phyloP scores from a whole-genome alignment of 495 filamentous ascomycete genomes.

The Penicillium goetzii region DNA sequence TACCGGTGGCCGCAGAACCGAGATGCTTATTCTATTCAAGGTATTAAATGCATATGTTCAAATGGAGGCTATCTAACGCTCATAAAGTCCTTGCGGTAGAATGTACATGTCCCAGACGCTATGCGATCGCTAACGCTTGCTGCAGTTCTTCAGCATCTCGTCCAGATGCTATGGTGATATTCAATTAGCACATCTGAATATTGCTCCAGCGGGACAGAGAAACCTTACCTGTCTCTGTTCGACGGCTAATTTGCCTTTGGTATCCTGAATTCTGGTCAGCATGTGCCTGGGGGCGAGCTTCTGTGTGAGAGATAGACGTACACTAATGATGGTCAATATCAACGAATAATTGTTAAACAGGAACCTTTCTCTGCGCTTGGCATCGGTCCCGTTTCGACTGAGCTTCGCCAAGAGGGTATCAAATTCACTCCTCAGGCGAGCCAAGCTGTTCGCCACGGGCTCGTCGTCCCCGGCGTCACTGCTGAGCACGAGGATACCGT shows the following conservation, averaged over 20 bases:
- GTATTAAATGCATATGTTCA: conserved; percentile 15
- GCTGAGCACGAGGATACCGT: conserved; percentile 80
- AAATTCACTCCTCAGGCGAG: conserved; percentile 73
- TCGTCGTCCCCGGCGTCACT: conserved; percentile 91
- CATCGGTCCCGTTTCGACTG: conserved; percentile 69
- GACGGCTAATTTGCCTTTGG: conserved; percentile 73
- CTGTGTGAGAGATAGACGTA: conserved; percentile 32
- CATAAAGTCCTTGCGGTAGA: conserved; percentile 5
- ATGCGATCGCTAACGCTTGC: conserved; percentile 37
- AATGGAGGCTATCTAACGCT: conserved; percentile 6
- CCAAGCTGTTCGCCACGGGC: conserved; percentile 79
- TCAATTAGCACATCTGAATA: background rate
- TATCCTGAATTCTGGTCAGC: conserved; percentile 55
- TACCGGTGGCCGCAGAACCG: background rate
- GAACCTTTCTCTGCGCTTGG: conserved; percentile 82
- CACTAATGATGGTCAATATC: conserved; percentile 85
- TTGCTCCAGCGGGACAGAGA: background rate
- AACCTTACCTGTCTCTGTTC: conserved; percentile 65
- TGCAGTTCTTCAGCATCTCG: conserved; percentile 49
- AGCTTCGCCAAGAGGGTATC: conserved; percentile 75
- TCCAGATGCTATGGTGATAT: conserved; percentile 43
- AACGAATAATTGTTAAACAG: conserved; percentile 93
- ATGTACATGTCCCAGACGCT: conserved; percentile 17
- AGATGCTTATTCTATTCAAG: background rate
- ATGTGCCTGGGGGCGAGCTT: background rate